Conservation (phyloP, 2,329 filamentous ascomycete species). For the Aureobasidium zeae region DNA sequence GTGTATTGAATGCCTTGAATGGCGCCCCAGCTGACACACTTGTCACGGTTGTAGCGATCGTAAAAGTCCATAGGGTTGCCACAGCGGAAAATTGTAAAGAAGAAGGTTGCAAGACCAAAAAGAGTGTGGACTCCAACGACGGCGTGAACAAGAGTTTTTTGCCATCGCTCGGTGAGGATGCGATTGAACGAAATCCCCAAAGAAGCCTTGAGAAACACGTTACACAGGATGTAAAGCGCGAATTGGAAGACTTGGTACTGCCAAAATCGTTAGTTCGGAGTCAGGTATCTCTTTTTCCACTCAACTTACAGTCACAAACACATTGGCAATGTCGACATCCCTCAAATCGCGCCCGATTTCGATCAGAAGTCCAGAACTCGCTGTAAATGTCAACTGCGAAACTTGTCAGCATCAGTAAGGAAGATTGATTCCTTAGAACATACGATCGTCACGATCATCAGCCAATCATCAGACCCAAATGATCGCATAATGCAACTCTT, state of each 20-base stretch:
- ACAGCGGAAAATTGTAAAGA: conserved; percentile 17
- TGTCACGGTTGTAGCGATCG: not conserved
- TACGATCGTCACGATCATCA: conserved; percentile 4
- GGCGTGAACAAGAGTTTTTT: conserved; percentile 25
- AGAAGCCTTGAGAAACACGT: conserved; percentile 37
- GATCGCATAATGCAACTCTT: conserved; percentile 3
- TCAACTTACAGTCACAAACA: conserved; percentile 3
- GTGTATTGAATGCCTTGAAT: conserved; percentile 12
- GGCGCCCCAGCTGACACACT: conserved; percentile 17
- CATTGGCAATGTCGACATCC: not conserved
- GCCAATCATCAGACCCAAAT: conserved; percentile 7
- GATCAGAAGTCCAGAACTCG: conserved; percentile 4
- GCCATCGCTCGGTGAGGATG: conserved; percentile 33
- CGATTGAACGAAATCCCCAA: conserved; percentile 38
- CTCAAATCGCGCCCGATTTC: not conserved
- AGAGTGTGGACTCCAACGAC: conserved; percentile 22
- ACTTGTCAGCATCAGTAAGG: not conserved
- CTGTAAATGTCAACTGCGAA: conserved; percentile 1
- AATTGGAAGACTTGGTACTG: conserved; percentile 28
- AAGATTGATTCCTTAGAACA: not conserved
- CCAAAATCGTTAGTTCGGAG: not conserved
- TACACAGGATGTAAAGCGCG: conserved; percentile 32
- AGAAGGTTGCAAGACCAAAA: conserved; percentile 29
- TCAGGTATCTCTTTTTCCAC: not conserved
- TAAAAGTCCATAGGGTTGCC: conserved; percentile 3